These are phyloP conservation scores for Hygrocybe punicea DNA, from an alignment of 768 basidiomycete genomes.

Conservation along the genomic window DNA sequence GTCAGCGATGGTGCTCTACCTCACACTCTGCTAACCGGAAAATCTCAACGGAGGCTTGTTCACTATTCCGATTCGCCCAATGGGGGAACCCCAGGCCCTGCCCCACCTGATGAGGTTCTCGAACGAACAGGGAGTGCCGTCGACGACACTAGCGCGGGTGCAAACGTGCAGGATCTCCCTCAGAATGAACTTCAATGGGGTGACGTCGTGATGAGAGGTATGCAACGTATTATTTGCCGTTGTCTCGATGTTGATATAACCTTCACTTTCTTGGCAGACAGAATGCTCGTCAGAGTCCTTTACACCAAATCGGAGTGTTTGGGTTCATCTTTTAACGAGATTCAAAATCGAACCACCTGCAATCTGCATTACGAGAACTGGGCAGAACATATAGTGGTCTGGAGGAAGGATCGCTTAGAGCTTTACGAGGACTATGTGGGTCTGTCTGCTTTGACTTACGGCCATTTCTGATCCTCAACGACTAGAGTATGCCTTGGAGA, in stretches of 20 bases:
- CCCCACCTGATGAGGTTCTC: slow-evolving; percentile 63
- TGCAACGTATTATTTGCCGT: slow-evolving; percentile 13
- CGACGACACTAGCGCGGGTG: slow-evolving; percentile 63
- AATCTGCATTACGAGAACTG: slow-evolving; percentile 62
- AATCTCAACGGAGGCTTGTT: slow-evolving; percentile 27
- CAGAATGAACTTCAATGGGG: slow-evolving; percentile 36
- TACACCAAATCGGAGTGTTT: slow-evolving; percentile 56
- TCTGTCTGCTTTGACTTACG: background rate
- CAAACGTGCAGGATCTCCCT: slow-evolving; percentile 32
- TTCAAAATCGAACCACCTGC: slow-evolving; percentile 58
- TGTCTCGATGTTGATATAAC: slow-evolving; percentile 8
- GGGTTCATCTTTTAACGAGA: slow-evolving; percentile 58
- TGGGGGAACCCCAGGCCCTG: slow-evolving; percentile 31
- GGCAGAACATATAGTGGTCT: slow-evolving; percentile 83
- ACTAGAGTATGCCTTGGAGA: slow-evolving; percentile 58
- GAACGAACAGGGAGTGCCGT: slow-evolving; percentile 54
- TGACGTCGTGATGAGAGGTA: slow-evolving; percentile 75
- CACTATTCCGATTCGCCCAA: slow-evolving; percentile 36
- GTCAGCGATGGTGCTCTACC: background rate
- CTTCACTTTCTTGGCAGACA: slow-evolving; percentile 50
- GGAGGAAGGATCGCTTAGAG: slow-evolving; percentile 74
- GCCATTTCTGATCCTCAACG: background rate
- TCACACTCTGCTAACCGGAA: background rate
- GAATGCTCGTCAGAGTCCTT: slow-evolving; percentile 81
- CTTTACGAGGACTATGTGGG: slow-evolving; percentile 82